phyloP scores from a whole-genome alignment of 345 rosid genomes.

The Heritiera littoralis region DNA sequence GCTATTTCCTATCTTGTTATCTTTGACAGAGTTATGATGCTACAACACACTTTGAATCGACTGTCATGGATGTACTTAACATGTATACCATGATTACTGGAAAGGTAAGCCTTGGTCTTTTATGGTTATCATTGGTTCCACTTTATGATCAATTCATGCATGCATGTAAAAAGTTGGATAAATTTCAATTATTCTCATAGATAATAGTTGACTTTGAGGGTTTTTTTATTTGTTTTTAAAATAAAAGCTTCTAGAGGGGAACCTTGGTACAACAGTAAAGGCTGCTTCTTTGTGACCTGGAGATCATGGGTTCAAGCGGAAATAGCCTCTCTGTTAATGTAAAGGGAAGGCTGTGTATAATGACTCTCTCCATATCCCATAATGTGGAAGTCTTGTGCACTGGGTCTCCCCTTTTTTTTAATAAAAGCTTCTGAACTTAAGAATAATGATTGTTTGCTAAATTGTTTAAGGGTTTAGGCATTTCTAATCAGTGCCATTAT shows the following conservation, averaged over 20 bases:
- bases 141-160: background rate
- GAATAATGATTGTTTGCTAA: background rate
- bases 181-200: background rate
- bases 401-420: background rate
- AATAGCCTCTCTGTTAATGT: no score
- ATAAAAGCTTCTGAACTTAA: background rate
- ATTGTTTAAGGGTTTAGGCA: background rate
- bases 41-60: constrained; percentile 93
- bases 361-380: no score
- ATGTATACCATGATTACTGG: constrained; percentile 96
- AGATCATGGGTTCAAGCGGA: no score
- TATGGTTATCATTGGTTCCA: background rate
- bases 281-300: no score
- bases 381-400: no score
- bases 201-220: background rate
- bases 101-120: constrained; percentile 54
- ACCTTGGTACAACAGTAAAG: no score
- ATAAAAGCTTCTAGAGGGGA: background rate
- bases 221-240: no score
- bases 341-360: no score
- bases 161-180: background rate
- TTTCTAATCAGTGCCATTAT: background rate
- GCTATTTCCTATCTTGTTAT: constrained; percentile 18
- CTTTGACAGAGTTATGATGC: constrained; percentile 91
- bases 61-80: constrained; percentile 81